These are phyloP conservation scores for Mycena chlorophos DNA, from an alignment of 768 basidiomycete genomes.

Conservation along the genomic window DNA sequence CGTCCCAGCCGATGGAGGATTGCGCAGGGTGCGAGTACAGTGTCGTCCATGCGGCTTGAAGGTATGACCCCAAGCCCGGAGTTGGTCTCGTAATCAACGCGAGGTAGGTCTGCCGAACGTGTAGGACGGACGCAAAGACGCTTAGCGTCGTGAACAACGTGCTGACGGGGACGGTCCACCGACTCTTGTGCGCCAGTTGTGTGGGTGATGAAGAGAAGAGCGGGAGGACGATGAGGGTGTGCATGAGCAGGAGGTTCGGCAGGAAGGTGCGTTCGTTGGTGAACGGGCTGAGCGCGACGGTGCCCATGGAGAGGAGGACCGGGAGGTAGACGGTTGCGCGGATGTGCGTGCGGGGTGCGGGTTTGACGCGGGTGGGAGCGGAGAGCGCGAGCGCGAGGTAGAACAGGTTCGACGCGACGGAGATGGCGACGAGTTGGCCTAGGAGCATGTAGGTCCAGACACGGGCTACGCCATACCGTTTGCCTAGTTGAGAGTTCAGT, in stretches of 20 bases:
- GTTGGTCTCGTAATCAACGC: constrained; percentile 27
- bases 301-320: constrained; percentile 45
- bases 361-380: constrained; percentile 17
- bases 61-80: constrained; percentile 9
- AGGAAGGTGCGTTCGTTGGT: constrained; percentile 50
- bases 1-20: constrained; percentile 64
- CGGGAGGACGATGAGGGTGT: constrained; percentile 55
- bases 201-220: constrained; percentile 35
- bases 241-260: constrained; percentile 61
- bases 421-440: constrained; percentile 71
- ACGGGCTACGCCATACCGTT: constrained; percentile 43
- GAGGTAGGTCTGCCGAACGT: constrained; percentile 31
- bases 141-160: constrained; percentile 41
- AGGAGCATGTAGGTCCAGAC: constrained; percentile 72
- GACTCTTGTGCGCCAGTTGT: neutral
- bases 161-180: constrained; percentile 26
- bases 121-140: constrained; percentile 34
- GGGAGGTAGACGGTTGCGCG: constrained; percentile 37
- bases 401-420: constrained; percentile 65
- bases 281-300: constrained; percentile 46
- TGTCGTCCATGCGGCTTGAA: constrained; percentile 33
- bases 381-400: constrained; percentile 48
- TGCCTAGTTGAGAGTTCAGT: constrained; percentile 28
- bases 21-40: constrained; percentile 60
- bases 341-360: constrained; percentile 11